Conservation (phyloP, 352 stramenopile genomes). For the Phytopythium montanum region DNA sequence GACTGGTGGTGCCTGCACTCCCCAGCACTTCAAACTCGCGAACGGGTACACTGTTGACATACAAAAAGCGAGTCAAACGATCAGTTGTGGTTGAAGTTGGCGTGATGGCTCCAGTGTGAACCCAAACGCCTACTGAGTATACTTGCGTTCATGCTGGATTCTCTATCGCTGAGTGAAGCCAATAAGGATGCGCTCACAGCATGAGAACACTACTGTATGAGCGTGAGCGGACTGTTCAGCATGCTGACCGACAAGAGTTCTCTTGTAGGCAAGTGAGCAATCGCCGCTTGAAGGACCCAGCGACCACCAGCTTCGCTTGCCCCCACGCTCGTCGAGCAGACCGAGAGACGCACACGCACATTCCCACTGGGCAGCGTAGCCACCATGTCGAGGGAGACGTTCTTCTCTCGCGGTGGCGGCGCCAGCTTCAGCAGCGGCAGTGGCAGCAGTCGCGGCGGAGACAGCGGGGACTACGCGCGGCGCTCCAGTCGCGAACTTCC, state of each 20-base stretch:
- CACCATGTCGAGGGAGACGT: slow-evolving; percentile 1
- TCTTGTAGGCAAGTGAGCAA: too few species aligned
- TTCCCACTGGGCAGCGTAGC: neutral
- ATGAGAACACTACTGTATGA: too few species aligned
- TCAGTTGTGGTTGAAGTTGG: slow-evolving; percentile 2
- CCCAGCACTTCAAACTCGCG: too few species aligned
- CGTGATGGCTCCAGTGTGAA: neutral
- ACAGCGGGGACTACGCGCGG: neutral
- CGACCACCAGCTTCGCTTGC: neutral
- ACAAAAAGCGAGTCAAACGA: neutral
- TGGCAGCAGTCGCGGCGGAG: neutral
- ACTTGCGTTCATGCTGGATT: too few species aligned
- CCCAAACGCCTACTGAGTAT: too few species aligned
- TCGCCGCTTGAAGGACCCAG: neutral
- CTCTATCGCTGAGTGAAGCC: neutral
- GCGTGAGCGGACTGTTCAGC: too few species aligned
- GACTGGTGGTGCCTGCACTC: neutral
- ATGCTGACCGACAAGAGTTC: too few species aligned
- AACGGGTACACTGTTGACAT: neutral
- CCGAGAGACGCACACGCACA: neutral
- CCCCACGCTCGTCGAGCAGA: neutral
- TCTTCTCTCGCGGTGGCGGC: neutral
- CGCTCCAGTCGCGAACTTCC: neutral
- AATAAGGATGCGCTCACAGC: neutral
- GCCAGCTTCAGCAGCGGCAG: neutral